Conservation (phyloP, 495 filamentous ascomycete genomes). For the Lindgomyces ingoldianus region DNA sequence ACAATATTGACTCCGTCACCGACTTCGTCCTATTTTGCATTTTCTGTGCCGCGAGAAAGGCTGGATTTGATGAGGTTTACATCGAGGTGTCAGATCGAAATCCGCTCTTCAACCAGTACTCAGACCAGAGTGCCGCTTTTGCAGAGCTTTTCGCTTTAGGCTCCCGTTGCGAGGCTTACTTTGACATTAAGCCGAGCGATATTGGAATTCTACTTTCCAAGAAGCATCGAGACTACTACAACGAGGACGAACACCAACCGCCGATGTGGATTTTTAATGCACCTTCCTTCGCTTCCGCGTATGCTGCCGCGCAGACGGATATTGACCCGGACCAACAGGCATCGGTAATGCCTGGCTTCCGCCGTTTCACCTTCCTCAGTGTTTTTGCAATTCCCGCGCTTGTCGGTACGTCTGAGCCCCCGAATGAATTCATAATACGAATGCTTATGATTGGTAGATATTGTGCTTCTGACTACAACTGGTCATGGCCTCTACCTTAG, state of each 20-base stretch:
- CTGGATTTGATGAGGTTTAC: constrained; percentile 62
- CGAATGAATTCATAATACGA: background rate
- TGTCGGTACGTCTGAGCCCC: constrained; percentile 41
- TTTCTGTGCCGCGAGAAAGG: constrained; percentile 58
- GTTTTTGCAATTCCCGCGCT: constrained; percentile 63
- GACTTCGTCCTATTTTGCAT: constrained; percentile 58
- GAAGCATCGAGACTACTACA: constrained; percentile 55
- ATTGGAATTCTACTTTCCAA: constrained; percentile 60
- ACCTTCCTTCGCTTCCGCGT: constrained; percentile 54
- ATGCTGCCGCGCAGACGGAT: constrained; percentile 59
- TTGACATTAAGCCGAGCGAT: constrained; percentile 56
- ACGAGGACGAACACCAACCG: constrained; percentile 47
- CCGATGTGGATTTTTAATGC: constrained; percentile 55
- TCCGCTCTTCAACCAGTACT: constrained; percentile 57
- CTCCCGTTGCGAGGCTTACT: constrained; percentile 62
- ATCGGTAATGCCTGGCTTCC: constrained; percentile 52
- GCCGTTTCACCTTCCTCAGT: constrained; percentile 59
- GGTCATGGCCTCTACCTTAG: constrained; percentile 62
- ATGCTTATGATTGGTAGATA: constrained; percentile 45
- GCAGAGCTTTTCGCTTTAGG: constrained; percentile 63
- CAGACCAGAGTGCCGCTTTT: constrained; percentile 63
- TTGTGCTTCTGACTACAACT: constrained; percentile 57
- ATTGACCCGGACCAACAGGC: constrained; percentile 53
- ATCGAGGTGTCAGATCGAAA: constrained; percentile 61
- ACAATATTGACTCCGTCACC: constrained; percentile 49